phyloP scores from a whole-genome alignment of 2,329 filamentous ascomycete species.

The Aspergillus glaucus region DNA sequence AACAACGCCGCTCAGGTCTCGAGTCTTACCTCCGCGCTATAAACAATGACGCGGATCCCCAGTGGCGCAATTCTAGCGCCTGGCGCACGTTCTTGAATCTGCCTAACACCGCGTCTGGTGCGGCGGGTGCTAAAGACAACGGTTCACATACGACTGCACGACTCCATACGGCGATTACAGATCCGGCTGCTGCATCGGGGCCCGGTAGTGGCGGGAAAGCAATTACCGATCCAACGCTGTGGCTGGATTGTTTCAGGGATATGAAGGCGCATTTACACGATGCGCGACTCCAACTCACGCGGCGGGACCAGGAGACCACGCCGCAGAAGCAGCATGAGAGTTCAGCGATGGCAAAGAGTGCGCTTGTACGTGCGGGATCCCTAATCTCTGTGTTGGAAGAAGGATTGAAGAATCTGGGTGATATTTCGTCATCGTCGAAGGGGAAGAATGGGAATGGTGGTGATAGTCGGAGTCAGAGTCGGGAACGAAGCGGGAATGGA shows the following conservation, averaged over 20 bases:
- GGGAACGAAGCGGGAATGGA: slow-evolving; percentile 17
- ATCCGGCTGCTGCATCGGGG: slow-evolving; percentile 25
- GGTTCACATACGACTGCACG: slow-evolving; percentile 22
- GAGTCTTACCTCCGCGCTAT: slow-evolving; percentile 56
- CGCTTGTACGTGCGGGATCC: slow-evolving; percentile 51
- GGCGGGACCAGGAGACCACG: slow-evolving; percentile 53
- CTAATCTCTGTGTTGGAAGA: slow-evolving; percentile 53
- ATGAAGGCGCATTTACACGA: slow-evolving; percentile 57
- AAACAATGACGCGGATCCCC: slow-evolving; percentile 48
- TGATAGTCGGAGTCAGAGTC: not conserved
- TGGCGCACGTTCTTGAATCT: slow-evolving; percentile 57
- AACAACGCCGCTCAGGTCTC: slow-evolving; percentile 51
- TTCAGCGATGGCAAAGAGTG: slow-evolving; percentile 56
- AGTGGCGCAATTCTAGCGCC: slow-evolving; percentile 52
- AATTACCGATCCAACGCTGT: slow-evolving; percentile 50
- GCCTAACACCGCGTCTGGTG: slow-evolving; percentile 35
- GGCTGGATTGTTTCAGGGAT: slow-evolving; percentile 56
- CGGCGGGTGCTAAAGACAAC: slow-evolving; percentile 12
- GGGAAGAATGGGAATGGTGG: not conserved
- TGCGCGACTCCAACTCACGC: slow-evolving; percentile 52
- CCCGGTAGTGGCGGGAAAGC: slow-evolving; percentile 13
- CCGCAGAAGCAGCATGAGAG: slow-evolving; percentile 57
- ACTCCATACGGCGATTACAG: slow-evolving; percentile 39
- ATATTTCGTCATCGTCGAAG: slow-evolving; percentile 40
- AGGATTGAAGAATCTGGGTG: slow-evolving; percentile 42